phyloP scores from a whole-genome alignment of 2,329 filamentous ascomycete species.

The Pseudogymnoascus sp. region DNA sequence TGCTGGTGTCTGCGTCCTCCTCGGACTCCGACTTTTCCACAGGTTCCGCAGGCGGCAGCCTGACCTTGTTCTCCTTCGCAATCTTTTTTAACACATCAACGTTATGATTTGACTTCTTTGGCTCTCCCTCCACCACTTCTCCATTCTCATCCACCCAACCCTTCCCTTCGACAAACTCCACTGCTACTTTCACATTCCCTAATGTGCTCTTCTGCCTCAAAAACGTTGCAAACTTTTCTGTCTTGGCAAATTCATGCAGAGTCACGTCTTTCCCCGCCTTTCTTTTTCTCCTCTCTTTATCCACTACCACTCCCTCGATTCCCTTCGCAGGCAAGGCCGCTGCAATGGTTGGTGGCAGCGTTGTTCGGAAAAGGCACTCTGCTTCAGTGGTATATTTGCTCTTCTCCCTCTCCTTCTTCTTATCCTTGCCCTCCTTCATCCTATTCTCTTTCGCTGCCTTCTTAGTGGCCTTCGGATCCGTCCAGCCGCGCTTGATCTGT shows the following conservation, averaged over 20 bases:
- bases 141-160: conserved; percentile 84
- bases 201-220: conserved; percentile 49
- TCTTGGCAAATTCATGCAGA: conserved; percentile 86
- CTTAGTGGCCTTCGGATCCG: conserved; percentile 44
- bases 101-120: conserved; percentile 23
- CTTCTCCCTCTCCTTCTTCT: conserved; percentile 52
- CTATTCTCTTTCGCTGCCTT: conserved; percentile 36
- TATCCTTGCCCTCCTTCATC: conserved; percentile 43
- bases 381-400: conserved; percentile 75
- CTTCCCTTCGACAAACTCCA: conserved; percentile 71
- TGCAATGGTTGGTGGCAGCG: conserved; percentile 55
- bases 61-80: conserved; percentile 5
- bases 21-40: conserved; percentile 2
- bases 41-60: neutral
- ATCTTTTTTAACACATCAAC: conserved; percentile 9
- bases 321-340: conserved; percentile 31
- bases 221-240: conserved; percentile 75
- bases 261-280: conserved; percentile 57
- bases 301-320: conserved; percentile 31
- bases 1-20: conserved; percentile 6
- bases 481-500: conserved; percentile 36
- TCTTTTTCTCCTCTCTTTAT: conserved; percentile 52
- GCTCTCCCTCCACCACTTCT: conserved; percentile 58
- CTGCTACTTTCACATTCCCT: conserved; percentile 36
- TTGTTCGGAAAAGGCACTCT: conserved; percentile 81